Evolutionary conservation across 2,329 filamentous ascomycete genomes (phyloP).

Genomic region (Metarhizium brunneum): DNA sequence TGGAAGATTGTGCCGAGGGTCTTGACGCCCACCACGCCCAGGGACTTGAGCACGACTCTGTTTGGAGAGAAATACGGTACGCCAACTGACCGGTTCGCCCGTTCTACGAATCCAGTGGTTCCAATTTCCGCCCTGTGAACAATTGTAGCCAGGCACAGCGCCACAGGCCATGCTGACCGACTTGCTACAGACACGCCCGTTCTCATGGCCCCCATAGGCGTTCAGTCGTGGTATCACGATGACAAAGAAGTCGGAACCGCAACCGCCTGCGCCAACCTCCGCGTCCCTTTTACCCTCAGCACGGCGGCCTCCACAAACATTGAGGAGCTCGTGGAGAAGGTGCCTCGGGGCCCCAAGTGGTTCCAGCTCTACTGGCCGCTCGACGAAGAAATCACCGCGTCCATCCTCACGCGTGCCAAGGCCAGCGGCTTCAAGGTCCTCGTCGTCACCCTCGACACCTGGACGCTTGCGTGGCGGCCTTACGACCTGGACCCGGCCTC

Average conservation of each 20-base stretch:
- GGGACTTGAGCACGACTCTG: conserved; percentile 41
- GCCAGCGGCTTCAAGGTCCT: conserved; percentile 53
- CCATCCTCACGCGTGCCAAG: conserved; percentile 52
- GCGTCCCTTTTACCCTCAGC: conserved; percentile 57
- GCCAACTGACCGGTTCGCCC: not conserved
- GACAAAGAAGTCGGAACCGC: conserved; percentile 58
- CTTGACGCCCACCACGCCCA: conserved; percentile 31
- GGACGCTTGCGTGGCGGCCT: conserved; percentile 59
- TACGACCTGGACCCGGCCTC: conserved; percentile 56
- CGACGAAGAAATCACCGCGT: conserved; percentile 55
- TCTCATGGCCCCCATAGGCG: conserved; percentile 62
- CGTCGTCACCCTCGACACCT: conserved; percentile 66
- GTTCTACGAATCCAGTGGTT: not conserved
- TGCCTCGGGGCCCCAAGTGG: conserved; percentile 51
- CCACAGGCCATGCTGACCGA: not conserved
- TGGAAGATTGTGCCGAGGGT: conserved; percentile 44
- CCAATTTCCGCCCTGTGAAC: not conserved
- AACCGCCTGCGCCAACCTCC: conserved; percentile 47
- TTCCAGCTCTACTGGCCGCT: conserved; percentile 70
- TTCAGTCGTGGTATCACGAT: conserved; percentile 57
- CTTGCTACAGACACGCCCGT: conserved; percentile 10
- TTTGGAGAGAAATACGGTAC: conserved; percentile 40
- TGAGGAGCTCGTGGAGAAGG: conserved; percentile 55
- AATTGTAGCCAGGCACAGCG: not conserved
- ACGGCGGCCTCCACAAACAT: conserved; percentile 56